Evolutionary conservation across 768 basidiomycete species (phyloP).

Genomic region (Hypholoma sublateritium): DNA sequence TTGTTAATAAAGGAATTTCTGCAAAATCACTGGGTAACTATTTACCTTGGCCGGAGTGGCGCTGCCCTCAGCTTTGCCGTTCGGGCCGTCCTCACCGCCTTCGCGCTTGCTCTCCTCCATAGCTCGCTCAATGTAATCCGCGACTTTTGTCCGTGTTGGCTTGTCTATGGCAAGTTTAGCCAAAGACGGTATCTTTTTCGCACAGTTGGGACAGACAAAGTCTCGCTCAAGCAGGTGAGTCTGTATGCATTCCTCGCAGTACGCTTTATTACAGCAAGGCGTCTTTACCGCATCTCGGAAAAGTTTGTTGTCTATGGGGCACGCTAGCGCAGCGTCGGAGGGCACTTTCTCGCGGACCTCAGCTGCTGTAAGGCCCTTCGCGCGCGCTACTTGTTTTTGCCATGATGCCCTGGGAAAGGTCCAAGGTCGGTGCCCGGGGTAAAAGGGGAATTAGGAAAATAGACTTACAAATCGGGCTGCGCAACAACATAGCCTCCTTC

Average conservation of each 20-base stretch:
- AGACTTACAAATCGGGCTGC: slow-evolving; percentile 88
- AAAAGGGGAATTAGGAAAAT: background rate
- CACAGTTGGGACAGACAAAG: slow-evolving; percentile 91
- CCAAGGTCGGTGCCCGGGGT: background rate
- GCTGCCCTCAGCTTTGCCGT: slow-evolving; percentile 20
- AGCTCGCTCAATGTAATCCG: slow-evolving; percentile 78
- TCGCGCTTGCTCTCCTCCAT: slow-evolving; percentile 79
- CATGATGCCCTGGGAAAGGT: slow-evolving; percentile 70
- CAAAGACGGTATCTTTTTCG: slow-evolving; percentile 82
- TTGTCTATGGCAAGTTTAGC: slow-evolving; percentile 86
- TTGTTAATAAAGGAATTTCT: background rate
- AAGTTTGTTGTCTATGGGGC: slow-evolving; percentile 91
- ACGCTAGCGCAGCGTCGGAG: slow-evolving; percentile 75
- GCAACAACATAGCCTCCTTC: slow-evolving; percentile 98
- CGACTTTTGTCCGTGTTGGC: slow-evolving; percentile 72
- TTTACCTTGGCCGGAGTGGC: slow-evolving; percentile 36
- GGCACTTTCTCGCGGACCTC: slow-evolving; percentile 89
- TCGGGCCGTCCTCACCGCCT: slow-evolving; percentile 42
- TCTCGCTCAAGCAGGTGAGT: slow-evolving; percentile 92
- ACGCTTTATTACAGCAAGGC: slow-evolving; percentile 88
- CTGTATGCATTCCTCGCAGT: slow-evolving; percentile 98
- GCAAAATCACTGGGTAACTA: background rate
- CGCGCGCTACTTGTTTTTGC: slow-evolving; percentile 85
- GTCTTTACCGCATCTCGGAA: slow-evolving; percentile 94
- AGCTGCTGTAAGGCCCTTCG: slow-evolving; percentile 79